A percentile compares a stretch with the other conserved stretches of the same genome.
Evolutionary conservation across 148 eudicot genomes (phyloP).

Genomic region (Chenopodium berlandieri): DNA sequence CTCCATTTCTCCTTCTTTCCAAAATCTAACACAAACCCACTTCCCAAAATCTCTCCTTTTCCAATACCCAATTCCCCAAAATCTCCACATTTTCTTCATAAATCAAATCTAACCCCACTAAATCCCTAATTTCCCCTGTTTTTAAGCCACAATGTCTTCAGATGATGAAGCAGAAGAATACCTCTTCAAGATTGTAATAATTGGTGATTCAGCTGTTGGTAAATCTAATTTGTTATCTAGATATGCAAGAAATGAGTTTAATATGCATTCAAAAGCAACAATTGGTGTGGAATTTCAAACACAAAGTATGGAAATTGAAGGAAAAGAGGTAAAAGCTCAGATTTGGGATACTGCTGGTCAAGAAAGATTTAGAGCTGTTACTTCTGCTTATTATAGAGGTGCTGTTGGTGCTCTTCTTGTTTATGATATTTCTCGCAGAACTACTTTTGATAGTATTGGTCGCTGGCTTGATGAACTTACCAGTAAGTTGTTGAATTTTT

Average conservation of each 20-base stretch:
- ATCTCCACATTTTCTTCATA: not conserved
- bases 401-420: conserved; percentile 70
- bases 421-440: conserved; percentile 51
- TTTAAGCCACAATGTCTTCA: conserved; percentile 33
- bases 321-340: conserved; percentile 65
- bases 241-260: conserved; percentile 58
- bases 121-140: not conserved
- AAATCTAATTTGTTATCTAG: conserved; percentile 55
- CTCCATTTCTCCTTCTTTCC: not conserved
- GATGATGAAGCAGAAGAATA: conserved; percentile 69
- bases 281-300: conserved; percentile 71
- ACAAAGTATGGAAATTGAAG: conserved; percentile 54
- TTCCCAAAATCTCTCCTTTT: conserved; percentile 18
- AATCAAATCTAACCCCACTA: not conserved
- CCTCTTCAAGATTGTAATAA: conserved; percentile 61
- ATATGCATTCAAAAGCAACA: conserved; percentile 54
- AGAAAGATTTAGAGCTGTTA: conserved; percentile 65
- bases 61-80: conserved; percentile 25
- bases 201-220: conserved; percentile 69
- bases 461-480: conserved; percentile 69
- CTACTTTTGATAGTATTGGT: conserved; percentile 52
- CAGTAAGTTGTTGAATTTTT: conserved; percentile 29
- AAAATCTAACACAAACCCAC: conserved; percentile 30
- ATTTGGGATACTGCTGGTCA: conserved; percentile 80
- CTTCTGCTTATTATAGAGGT: conserved; percentile 75